phyloP scores from a whole-genome alignment of 495 filamentous ascomycete species.

The Astrothelium subdiscretum region DNA sequence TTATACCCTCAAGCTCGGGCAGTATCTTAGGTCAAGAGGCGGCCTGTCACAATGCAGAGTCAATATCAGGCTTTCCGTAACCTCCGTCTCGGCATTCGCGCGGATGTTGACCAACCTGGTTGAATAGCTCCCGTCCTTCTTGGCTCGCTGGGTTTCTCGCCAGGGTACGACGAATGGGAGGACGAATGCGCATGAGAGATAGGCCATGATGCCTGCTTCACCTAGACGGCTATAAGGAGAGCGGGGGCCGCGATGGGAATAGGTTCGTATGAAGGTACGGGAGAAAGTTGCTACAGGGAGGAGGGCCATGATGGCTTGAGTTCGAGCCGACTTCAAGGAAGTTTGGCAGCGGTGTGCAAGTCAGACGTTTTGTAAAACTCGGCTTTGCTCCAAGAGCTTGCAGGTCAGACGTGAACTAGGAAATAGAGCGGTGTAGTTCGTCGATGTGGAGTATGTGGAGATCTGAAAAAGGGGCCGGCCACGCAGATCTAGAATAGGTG shows the following conservation, averaged over 20 bases:
- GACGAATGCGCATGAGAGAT: background rate
- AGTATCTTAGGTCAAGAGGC: background rate
- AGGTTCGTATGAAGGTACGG: background rate
- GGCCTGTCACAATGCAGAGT: background rate
- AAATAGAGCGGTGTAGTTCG: too few species aligned
- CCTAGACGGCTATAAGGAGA: background rate
- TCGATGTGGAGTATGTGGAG: too few species aligned
- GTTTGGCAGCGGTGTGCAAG: background rate
- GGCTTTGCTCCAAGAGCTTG: too few species aligned
- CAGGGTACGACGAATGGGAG: background rate
- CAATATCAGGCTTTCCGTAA: background rate
- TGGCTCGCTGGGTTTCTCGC: background rate
- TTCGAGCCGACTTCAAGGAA: background rate
- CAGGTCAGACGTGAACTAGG: too few species aligned
- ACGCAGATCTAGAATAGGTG: background rate
- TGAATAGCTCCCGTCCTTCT: background rate
- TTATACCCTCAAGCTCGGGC: background rate
- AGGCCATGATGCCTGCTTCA: background rate
- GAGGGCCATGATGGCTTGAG: background rate
- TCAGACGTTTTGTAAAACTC: background rate
- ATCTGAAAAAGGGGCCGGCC: too few species aligned
- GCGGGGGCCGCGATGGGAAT: background rate
- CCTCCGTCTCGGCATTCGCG: background rate
- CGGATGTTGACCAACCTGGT: background rate
- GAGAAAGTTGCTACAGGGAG: background rate